Conservation (phyloP, 306 rosid genomes). For the Alnus rubra region DNA sequence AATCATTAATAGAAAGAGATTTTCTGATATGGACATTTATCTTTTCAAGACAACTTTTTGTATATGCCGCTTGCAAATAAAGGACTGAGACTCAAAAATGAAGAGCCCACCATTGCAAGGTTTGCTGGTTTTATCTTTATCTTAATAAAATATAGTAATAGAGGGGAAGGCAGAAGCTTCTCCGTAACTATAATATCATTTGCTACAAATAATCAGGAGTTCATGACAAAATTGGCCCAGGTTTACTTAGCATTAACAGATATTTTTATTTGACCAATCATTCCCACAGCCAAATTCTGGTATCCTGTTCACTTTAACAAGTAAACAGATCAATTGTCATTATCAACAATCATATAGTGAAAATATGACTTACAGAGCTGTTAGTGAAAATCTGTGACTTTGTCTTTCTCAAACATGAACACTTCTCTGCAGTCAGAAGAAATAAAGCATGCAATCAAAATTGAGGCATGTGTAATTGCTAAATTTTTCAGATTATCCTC, state of each 20-base stretch:
- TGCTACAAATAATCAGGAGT: neutral
- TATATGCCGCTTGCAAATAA: neutral
- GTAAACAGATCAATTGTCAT: neutral
- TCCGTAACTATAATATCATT: neutral
- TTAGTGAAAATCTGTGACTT: constrained; percentile 92
- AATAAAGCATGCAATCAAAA: constrained; percentile 20
- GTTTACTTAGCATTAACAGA: neutral
- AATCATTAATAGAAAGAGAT: neutral
- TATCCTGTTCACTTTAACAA: neutral
- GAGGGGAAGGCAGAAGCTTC: neutral
- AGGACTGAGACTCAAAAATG: neutral
- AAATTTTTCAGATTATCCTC: neutral
- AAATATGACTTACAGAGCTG: constrained; percentile 72
- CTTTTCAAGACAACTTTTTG: neutral
- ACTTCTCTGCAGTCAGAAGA: constrained; percentile 56
- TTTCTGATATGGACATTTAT: neutral
- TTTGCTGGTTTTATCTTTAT: neutral
- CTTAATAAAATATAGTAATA: neutral
- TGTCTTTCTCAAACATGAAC: constrained; percentile 67
- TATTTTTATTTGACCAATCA: neutral
- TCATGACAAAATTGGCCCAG: too few species aligned
- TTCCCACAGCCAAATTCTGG: neutral
- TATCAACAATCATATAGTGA: constrained; percentile 4
- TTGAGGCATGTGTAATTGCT: neutral
- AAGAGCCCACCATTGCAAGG: neutral